Evolutionary conservation across 768 basidiomycete genomes (phyloP).

Genomic region (Kwoniella pini): DNA sequence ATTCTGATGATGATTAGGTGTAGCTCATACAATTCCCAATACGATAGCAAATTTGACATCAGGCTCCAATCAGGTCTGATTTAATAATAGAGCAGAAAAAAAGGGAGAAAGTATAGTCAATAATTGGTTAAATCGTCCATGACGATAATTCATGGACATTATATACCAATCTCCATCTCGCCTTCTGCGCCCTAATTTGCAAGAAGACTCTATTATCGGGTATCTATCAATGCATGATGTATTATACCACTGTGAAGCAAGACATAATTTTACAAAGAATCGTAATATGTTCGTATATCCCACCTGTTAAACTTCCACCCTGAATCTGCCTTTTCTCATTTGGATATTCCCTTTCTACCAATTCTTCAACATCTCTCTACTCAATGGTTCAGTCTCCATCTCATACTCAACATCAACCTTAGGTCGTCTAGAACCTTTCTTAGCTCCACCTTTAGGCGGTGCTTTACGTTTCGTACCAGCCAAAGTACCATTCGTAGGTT

Average conservation of each 20-base stretch:
- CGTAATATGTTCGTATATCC: too few relatives aligned
- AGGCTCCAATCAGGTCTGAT: too few relatives aligned
- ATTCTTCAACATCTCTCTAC: constrained; percentile 56
- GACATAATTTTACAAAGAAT: too few relatives aligned
- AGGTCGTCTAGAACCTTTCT: constrained; percentile 55
- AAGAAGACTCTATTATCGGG: too few relatives aligned
- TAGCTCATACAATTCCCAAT: neutral
- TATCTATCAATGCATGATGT: constrained; percentile 11
- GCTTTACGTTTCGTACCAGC: constrained; percentile 33
- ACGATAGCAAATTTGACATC: too few relatives aligned
- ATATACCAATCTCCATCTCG: too few relatives aligned
- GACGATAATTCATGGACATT: too few relatives aligned
- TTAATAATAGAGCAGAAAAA: too few relatives aligned
- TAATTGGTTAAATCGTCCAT: too few relatives aligned
- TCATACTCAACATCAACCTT: constrained; percentile 96
- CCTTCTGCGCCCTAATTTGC: too few relatives aligned
- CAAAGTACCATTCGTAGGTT: neutral
- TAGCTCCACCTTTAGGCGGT: constrained; percentile 14
- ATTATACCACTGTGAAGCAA: neutral
- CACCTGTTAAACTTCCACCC: neutral
- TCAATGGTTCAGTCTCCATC: constrained; percentile 68
- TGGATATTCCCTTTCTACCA: constrained; percentile 41
- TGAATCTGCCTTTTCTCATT: neutral
- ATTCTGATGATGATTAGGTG: constrained; percentile 34
- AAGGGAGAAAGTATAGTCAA: too few relatives aligned